These are phyloP conservation scores for Leccinum brunneo-olivaceum DNA, from an alignment of 1,284 basidiomycete species.

Conservation along the genomic window DNA sequence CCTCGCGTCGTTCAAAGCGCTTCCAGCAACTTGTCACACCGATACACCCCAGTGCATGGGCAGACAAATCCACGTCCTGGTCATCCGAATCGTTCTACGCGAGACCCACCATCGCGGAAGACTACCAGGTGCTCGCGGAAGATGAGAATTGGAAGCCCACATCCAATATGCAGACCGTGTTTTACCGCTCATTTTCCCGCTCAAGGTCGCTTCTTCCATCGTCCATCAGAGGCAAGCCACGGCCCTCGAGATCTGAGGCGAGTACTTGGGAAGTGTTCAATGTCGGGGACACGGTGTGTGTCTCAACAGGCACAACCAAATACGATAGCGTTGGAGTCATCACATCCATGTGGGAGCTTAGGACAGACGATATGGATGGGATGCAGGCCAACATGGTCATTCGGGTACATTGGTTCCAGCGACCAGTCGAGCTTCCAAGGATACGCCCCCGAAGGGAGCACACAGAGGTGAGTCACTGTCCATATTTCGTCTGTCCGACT, in stretches of 20 bases:
- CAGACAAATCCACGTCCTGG: conserved; percentile 35
- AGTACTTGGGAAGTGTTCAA: conserved; percentile 33
- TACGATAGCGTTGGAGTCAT: conserved; percentile 61
- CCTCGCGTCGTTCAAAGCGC: conserved; percentile 46
- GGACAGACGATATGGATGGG: conserved; percentile 23
- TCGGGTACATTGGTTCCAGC: conserved; percentile 65
- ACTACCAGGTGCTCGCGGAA: conserved; percentile 31
- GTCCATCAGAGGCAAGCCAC: conserved; percentile 23
- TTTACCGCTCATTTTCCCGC: conserved; percentile 31
- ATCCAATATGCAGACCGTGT: conserved; percentile 20
- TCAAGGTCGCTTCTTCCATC: conserved; percentile 11
- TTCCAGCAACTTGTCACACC: conserved; percentile 45
- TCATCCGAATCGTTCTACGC: conserved; percentile 33
- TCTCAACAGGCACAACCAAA: conserved; percentile 46
- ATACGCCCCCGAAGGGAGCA: conserved; percentile 52
- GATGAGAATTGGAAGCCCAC: conserved; percentile 26
- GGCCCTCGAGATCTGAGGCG: conserved; percentile 17
- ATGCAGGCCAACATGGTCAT: conserved; percentile 38
- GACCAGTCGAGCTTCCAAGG: conserved; percentile 52
- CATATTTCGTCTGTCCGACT: conserved; percentile 1
- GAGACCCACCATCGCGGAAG: conserved; percentile 32
- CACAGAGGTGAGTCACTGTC: conserved; percentile 39
- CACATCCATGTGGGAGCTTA: conserved; percentile 57
- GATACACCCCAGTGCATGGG: conserved; percentile 25
- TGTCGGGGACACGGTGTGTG: conserved; percentile 59